These are phyloP conservation scores for Cystofilobasidium macerans DNA, from an alignment of 768 basidiomycete species.

Conservation along the genomic window DNA sequence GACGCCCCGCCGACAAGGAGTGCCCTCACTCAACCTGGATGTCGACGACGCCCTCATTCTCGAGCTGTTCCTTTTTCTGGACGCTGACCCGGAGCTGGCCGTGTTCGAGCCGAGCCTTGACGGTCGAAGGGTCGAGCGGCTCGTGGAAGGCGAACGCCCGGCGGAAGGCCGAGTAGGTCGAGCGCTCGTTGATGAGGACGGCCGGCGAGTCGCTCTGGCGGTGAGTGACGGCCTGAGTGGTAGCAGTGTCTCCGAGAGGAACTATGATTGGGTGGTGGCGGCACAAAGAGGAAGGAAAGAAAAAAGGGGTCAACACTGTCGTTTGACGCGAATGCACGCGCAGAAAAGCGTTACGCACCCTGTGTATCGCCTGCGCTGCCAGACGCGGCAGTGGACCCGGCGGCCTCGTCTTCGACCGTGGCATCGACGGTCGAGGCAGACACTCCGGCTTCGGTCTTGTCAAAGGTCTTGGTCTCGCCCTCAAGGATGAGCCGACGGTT, in stretches of 20 bases:
- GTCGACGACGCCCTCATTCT: neutral
- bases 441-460: neutral
- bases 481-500: constrained; percentile 18
- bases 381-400: no score
- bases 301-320: no score
- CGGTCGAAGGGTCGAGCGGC: constrained; percentile 2
- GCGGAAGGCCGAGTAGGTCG: neutral
- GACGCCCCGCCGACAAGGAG: no score
- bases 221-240: neutral
- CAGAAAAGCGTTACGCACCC: no score
- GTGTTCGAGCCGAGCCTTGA: neutral
- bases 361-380: no score
- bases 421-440: neutral
- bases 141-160: constrained; percentile 7
- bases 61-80: neutral
- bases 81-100: constrained; percentile 5
- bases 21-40: neutral
- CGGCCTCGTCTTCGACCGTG: no score
- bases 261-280: neutral
- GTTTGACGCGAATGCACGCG: no score
- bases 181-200: constrained; percentile 11
- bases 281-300: neutral
- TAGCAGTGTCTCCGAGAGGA: no score
- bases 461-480: constrained; percentile 2
- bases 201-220: no score